Percentiles rank a stretch among this genome's conserved stretches.
These are phyloP conservation scores for Backusella parvicylindrica DNA, from an alignment of 192 early-diverging fungal species.

Conservation along the genomic window DNA sequence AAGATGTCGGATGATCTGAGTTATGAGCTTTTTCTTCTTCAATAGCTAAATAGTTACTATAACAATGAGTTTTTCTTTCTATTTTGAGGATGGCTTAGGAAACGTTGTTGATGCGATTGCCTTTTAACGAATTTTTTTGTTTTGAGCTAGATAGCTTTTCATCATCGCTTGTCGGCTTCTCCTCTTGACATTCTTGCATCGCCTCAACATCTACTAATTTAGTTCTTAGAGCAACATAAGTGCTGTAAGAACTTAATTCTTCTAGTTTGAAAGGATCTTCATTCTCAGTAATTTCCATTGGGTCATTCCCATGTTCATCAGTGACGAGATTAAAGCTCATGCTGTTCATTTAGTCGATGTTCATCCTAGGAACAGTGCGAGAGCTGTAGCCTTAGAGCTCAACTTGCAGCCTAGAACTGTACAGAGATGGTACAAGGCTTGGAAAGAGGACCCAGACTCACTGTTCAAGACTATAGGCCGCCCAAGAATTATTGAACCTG, in stretches of 20 bases:
- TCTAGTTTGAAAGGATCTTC: not conserved
- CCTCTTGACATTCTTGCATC: not conserved
- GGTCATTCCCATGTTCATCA: not conserved
- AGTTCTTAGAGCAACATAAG: not conserved
- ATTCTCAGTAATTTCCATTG: not conserved
- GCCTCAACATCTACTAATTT: no score
- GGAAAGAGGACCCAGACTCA: slow-evolving; percentile 12
- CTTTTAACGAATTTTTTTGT: not conserved
- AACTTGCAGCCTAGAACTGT: not conserved
- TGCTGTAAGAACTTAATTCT: not conserved
- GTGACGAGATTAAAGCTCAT: slow-evolving; percentile 2
- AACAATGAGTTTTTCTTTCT: slow-evolving; percentile 7
- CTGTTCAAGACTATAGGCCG: slow-evolving; percentile 8
- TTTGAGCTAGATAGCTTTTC: not conserved
- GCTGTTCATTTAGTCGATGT: slow-evolving; percentile 5
- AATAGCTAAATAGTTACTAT: not conserved
- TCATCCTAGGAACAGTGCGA: not conserved
- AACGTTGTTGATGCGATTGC: slow-evolving; percentile 2
- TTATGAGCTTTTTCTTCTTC: not conserved
- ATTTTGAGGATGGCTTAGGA: slow-evolving; percentile 6
- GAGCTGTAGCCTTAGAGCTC: slow-evolving; percentile 1
- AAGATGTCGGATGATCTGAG: not conserved
- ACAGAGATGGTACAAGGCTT: slow-evolving; percentile 2
- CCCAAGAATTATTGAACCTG: slow-evolving; percentile 10
- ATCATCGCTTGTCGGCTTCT: no score